Conservation (phyloP, 2,329 filamentous ascomycete species). For the Chaetomium strumarium region DNA sequence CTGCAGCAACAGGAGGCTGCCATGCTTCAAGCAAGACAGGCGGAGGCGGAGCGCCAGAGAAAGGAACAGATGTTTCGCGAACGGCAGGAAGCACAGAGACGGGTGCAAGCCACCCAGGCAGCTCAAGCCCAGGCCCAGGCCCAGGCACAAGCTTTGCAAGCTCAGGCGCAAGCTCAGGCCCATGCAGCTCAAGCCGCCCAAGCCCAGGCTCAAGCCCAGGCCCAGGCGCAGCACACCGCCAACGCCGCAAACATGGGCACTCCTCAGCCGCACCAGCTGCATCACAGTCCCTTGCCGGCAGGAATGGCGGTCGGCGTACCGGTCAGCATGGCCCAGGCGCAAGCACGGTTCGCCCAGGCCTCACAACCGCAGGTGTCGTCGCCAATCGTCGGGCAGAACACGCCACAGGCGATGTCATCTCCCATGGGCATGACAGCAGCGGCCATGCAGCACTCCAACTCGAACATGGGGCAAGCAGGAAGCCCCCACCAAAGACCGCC, state of each 20-base stretch:
- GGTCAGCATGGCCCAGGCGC: constrained; percentile 36
- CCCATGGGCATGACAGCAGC: constrained; percentile 54
- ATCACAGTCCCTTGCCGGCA: constrained; percentile 39
- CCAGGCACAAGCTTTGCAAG: constrained; percentile 23
- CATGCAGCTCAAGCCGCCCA: too few relatives aligned
- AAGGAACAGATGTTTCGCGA: constrained; percentile 30
- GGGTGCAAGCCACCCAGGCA: constrained; percentile 21
- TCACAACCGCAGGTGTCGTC: constrained; percentile 61
- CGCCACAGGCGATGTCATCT: constrained; percentile 59
- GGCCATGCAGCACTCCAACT: constrained; percentile 60
- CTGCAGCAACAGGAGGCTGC: constrained; percentile 38
- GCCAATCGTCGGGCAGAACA: constrained; percentile 58
- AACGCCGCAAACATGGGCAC: constrained; percentile 32
- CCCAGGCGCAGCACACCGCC: constrained; percentile 27
- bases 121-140: constrained; percentile 29
- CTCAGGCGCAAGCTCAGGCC: constrained; percentile 22
- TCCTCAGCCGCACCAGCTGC: constrained; percentile 40
- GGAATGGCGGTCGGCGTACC: constrained; percentile 35
- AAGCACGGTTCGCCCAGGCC: constrained; percentile 48
- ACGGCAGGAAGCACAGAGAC: constrained; percentile 26
- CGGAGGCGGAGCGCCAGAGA: constrained; percentile 39
- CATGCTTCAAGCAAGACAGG: constrained; percentile 31
- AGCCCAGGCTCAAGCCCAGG: constrained; percentile 27
- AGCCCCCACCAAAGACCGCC: constrained; percentile 61
- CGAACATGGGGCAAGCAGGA: constrained; percentile 53